Evolutionary conservation across 768 basidiomycete species (phyloP).

Genomic region (Pleurotus ostreatus): DNA sequence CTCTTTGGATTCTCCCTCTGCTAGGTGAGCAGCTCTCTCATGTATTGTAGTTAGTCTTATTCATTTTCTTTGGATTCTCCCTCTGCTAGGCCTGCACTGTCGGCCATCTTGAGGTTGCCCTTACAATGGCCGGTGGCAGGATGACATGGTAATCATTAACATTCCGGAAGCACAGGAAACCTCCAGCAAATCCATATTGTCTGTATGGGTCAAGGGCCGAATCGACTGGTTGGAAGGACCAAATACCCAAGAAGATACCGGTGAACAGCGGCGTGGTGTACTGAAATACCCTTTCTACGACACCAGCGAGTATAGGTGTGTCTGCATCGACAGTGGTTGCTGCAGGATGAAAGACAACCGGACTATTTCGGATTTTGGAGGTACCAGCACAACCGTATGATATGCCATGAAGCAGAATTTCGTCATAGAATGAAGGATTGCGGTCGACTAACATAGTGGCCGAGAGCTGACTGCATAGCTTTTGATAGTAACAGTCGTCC

Average conservation of each 20-base stretch:
- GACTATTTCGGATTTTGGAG: constrained; percentile 8
- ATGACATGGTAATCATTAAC: neutral
- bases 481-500: neutral
- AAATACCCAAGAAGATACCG: constrained; percentile 7
- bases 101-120: too few relatives aligned
- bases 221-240: neutral
- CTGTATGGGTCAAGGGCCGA: constrained; percentile 11
- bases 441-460: neutral
- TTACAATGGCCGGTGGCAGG: constrained; percentile 3
- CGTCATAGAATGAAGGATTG: neutral
- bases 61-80: too few relatives aligned
- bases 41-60: too few relatives aligned
- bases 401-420: constrained; percentile 10
- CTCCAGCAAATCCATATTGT: constrained; percentile 12
- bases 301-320: neutral
- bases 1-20: too few relatives aligned
- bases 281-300: constrained; percentile 8
- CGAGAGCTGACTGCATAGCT: neutral
- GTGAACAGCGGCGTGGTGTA: neutral
- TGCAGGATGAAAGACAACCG: constrained; percentile 9
- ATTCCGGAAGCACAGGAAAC: constrained; percentile 8
- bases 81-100: too few relatives aligned
- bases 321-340: neutral
- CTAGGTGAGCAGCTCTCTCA: too few relatives aligned
- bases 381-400: constrained; percentile 10